Conservation (phyloP, 1,139 yeast species). For the Saccharomycopsis hybrid region DNA sequence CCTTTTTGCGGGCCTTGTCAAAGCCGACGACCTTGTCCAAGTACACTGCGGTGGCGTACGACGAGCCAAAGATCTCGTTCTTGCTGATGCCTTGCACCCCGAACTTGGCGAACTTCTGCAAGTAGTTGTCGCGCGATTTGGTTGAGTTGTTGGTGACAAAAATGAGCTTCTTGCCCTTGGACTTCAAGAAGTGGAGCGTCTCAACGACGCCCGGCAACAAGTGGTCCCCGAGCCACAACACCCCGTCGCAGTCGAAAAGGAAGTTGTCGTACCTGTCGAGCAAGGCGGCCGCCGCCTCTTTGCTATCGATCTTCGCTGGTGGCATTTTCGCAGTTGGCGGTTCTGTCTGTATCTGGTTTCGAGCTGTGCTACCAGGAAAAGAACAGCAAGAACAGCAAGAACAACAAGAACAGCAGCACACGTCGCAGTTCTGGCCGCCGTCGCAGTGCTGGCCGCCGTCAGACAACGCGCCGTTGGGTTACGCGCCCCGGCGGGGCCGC, state of each 20-base stretch:
- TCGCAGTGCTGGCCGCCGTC: no score
- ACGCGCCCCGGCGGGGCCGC: no score
- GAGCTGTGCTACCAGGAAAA: no score
- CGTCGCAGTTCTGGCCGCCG: no score
- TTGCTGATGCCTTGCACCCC: conserved; percentile 60
- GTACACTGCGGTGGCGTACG: conserved; percentile 88
- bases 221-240: conserved; percentile 78
- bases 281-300: conserved; percentile 45
- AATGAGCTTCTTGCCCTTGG: conserved; percentile 55
- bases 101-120: conserved; percentile 64
- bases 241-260: conserved; percentile 92
- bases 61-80: conserved; percentile 82
- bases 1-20: conserved; percentile 62
- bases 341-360: no score
- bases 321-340: no score
- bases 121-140: conserved; percentile 73
- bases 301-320: conserved; percentile 36
- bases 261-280: conserved; percentile 69
- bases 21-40: conserved; percentile 68
- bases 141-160: conserved; percentile 96
- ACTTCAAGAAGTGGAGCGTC: conserved; percentile 50
- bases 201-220: conserved; percentile 68
- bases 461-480: no score
- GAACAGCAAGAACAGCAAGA: no score
- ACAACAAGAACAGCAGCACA: no score